These are phyloP conservation scores for Draba incana DNA, from an alignment of 345 rosid genomes.

Conservation along the genomic window DNA sequence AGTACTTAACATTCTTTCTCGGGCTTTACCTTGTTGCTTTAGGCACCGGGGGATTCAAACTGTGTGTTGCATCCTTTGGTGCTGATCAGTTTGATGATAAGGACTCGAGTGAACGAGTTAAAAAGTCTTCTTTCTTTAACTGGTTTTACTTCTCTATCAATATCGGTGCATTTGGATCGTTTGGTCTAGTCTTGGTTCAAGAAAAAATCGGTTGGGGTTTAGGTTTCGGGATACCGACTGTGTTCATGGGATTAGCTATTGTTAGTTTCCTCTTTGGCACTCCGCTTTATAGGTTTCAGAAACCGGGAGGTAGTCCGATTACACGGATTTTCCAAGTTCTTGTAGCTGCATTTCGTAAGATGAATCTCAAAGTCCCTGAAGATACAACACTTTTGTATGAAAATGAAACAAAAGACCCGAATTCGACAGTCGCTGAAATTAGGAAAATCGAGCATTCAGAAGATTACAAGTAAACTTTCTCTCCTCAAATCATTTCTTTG, in stretches of 20 bases:
- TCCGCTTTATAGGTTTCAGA: conserved; percentile 47
- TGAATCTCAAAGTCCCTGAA: conserved; percentile 38
- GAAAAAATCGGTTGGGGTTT: conserved; percentile 56
- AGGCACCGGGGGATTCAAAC: conserved; percentile 58
- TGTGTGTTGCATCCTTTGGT: conserved; percentile 57
- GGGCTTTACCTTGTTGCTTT: conserved; percentile 54
- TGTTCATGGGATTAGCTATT: conserved; percentile 52
- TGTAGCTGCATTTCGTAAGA: conserved; percentile 49
- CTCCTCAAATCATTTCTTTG: neutral
- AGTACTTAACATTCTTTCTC: conserved; percentile 44
- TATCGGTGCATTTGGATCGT: conserved; percentile 50
- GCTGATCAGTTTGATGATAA: conserved; percentile 59
- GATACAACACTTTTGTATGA: conserved; percentile 45
- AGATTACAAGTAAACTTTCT: conserved; percentile 22
- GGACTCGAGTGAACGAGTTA: conserved; percentile 45
- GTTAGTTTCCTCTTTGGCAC: conserved; percentile 51
- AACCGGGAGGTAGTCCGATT: conserved; percentile 56
- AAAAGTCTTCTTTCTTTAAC: conserved; percentile 55
- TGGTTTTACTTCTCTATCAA: conserved; percentile 57
- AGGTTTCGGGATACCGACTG: conserved; percentile 61
- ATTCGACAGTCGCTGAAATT: conserved; percentile 44
- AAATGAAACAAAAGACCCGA: conserved; percentile 33
- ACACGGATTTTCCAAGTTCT: conserved; percentile 50
- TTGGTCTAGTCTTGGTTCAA: conserved; percentile 53
- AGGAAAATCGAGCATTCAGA: conserved; percentile 49